A percentile compares a stretch with the other conserved stretches of the same genome.
These are phyloP conservation scores for Monascus ruber DNA, from an alignment of 2,329 filamentous ascomycete species.

Conservation along the genomic window DNA sequence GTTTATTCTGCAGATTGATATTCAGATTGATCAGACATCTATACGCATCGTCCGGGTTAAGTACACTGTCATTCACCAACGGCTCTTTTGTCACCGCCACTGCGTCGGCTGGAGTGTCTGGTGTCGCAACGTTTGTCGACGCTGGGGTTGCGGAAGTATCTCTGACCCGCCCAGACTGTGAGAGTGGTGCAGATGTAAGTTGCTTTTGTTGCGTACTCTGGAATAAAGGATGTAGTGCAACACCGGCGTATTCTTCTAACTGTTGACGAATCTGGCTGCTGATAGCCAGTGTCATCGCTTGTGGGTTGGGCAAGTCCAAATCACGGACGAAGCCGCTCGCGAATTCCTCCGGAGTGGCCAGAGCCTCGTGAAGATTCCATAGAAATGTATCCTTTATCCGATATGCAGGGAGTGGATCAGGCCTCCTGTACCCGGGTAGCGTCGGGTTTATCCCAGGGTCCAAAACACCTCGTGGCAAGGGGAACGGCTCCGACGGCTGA, in stretches of 20 bases:
- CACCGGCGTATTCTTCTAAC: constrained; percentile 88
- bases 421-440: constrained; percentile 65
- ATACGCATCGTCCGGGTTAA: constrained; percentile 89
- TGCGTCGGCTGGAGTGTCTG: constrained; percentile 37
- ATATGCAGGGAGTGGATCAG: constrained; percentile 72
- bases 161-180: constrained; percentile 33
- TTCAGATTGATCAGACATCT: constrained; percentile 84
- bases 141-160: constrained; percentile 44
- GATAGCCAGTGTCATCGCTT: constrained; percentile 62
- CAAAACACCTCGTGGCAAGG: constrained; percentile 30
- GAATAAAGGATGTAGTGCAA: constrained; percentile 86
- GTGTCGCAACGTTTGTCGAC: constrained; percentile 43
- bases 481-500: constrained; percentile 37
- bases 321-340: constrained; percentile 85
- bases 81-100: constrained; percentile 24
- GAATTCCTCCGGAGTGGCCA: constrained; percentile 92
- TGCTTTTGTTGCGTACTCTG: constrained; percentile 38
- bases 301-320: constrained; percentile 72
- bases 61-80: constrained; percentile 54
- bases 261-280: constrained; percentile 91
- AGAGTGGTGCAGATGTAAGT: constrained; percentile 5
- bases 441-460: constrained; percentile 47
- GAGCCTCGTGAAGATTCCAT: constrained; percentile 92
- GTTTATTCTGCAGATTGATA: constrained; percentile 78
- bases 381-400: constrained; percentile 89